Conservation (phyloP, 2,329 filamentous ascomycete genomes). For the Clonostachys solani region DNA sequence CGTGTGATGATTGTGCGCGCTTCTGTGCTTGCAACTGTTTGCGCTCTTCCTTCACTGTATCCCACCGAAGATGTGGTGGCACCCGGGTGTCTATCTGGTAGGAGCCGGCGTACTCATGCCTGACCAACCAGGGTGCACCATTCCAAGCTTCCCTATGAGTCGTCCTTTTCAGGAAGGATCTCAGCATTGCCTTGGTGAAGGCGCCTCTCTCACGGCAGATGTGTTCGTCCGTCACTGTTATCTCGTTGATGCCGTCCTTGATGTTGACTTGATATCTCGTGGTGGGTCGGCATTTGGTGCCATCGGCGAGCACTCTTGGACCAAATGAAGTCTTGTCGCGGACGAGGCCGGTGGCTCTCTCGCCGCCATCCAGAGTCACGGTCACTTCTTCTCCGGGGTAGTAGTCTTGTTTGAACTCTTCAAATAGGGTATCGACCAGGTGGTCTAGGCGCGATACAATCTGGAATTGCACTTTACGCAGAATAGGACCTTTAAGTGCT, state of each 20-base stretch:
- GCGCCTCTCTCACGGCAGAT: conserved; percentile 83
- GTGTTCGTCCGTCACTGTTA: conserved; percentile 74
- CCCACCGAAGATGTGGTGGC: conserved; percentile 76
- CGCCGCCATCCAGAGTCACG: conserved; percentile 64
- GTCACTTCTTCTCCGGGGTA: conserved; percentile 85
- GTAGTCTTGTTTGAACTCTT: conserved; percentile 84
- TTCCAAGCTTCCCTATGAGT: conserved; percentile 90
- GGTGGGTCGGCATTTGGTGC: conserved; percentile 64
- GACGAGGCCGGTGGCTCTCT: conserved; percentile 69
- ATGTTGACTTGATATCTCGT: conserved; percentile 79
- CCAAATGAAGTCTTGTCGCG: conserved; percentile 82
- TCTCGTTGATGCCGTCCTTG: conserved; percentile 66
- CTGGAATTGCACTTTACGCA: conserved; percentile 89
- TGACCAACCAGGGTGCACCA: conserved; percentile 95
- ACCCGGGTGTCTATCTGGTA: conserved; percentile 88
- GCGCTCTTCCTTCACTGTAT: conserved; percentile 72
- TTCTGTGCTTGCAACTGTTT: conserved; percentile 67
- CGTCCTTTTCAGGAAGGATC: conserved; percentile 92
- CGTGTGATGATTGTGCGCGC: conserved; percentile 45
- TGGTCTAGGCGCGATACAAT: conserved; percentile 87
- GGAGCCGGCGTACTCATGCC: conserved; percentile 74
- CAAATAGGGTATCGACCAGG: conserved; percentile 62
- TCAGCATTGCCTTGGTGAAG: conserved; percentile 91
- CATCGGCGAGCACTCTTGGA: conserved; percentile 55
- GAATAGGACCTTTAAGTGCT: conserved; percentile 81